A percentile compares a stretch with the other conserved stretches of the same genome.
phyloP scores from a whole-genome alignment of 164 flowering plant species.

The Santalum album region DNA sequence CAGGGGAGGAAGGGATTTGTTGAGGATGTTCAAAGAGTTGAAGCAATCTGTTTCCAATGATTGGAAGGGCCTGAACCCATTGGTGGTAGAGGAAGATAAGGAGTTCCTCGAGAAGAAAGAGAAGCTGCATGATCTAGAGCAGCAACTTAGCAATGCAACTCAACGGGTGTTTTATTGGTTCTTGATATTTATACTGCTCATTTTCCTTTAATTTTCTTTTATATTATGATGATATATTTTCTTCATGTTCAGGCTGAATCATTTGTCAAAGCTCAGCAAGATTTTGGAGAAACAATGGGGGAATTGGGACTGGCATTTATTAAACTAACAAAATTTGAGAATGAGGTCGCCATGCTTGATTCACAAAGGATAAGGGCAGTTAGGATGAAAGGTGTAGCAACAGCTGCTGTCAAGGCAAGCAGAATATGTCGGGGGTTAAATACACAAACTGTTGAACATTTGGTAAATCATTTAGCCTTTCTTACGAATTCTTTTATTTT shows the following conservation, averaged over 20 bases:
- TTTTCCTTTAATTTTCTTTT: neutral
- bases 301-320: conserved; percentile 79
- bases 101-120: conserved; percentile 86
- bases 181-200: neutral
- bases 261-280: conserved; percentile 91
- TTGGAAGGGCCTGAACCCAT: conserved; percentile 69
- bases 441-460: conserved; percentile 82
- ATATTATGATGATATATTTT: too few species aligned
- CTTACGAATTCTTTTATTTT: neutral
- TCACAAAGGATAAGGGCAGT: conserved; percentile 66
- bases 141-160: conserved; percentile 62
- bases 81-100: conserved; percentile 79
- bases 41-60: conserved; percentile 83
- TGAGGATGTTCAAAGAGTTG: conserved; percentile 81
- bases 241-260: conserved; percentile 68
- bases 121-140: conserved; percentile 68
- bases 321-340: conserved; percentile 83
- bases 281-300: conserved; percentile 93
- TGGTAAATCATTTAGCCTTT: too few species aligned
- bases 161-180: conserved; percentile 44
- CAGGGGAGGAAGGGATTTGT: conserved; percentile 84
- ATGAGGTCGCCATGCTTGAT: conserved; percentile 51
- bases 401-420: conserved; percentile 92
- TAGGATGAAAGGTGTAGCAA: conserved; percentile 69
- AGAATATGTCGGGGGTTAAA: conserved; percentile 78